Percentiles rank a stretch among this genome's conserved stretches.
Evolutionary conservation across 1,284 basidiomycete genomes (phyloP).

Genomic region (Inonotus obliquus): DNA sequence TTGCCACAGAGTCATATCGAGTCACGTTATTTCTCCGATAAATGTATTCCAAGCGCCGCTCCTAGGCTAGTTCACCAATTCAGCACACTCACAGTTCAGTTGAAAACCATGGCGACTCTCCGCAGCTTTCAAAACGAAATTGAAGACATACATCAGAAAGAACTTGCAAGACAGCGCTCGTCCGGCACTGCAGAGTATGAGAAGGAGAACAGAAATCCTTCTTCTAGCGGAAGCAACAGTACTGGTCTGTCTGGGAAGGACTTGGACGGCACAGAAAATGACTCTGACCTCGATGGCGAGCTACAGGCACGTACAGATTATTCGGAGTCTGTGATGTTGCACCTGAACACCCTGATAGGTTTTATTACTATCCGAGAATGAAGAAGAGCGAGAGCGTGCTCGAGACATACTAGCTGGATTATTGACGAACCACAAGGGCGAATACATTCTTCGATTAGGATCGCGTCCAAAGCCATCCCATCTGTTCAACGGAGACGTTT

Average conservation of each 20-base stretch:
- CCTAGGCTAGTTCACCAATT: not conserved
- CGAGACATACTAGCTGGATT: constrained; percentile 60
- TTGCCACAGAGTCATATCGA: constrained; percentile 1
- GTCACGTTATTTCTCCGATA: constrained; percentile 8
- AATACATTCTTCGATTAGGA: constrained; percentile 69
- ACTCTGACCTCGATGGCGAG: constrained; percentile 47
- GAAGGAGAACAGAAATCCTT: constrained; percentile 34
- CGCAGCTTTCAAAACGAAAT: constrained; percentile 72
- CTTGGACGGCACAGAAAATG: constrained; percentile 3
- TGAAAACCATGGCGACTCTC: constrained; percentile 51
- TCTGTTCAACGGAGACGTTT: constrained; percentile 50
- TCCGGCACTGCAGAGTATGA: constrained; percentile 25
- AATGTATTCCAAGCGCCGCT: not conserved
- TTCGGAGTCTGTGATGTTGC: not conserved
- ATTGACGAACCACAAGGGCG: constrained; percentile 60
- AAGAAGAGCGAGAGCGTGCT: constrained; percentile 45
- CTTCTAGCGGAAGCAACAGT: constrained; percentile 23
- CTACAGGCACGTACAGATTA: constrained; percentile 47
- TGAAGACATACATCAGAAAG: constrained; percentile 62
- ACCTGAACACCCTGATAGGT: constrained; percentile 7
- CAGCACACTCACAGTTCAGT: not conserved
- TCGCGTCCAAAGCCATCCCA: constrained; percentile 48
- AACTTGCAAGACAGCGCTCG: constrained; percentile 55
- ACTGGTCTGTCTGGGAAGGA: constrained; percentile 16
- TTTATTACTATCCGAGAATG: constrained; percentile 38